Base-by-base conservation (phyloP, 495 filamentous ascomycete genomes). In the Neurospora sp. region DNA sequence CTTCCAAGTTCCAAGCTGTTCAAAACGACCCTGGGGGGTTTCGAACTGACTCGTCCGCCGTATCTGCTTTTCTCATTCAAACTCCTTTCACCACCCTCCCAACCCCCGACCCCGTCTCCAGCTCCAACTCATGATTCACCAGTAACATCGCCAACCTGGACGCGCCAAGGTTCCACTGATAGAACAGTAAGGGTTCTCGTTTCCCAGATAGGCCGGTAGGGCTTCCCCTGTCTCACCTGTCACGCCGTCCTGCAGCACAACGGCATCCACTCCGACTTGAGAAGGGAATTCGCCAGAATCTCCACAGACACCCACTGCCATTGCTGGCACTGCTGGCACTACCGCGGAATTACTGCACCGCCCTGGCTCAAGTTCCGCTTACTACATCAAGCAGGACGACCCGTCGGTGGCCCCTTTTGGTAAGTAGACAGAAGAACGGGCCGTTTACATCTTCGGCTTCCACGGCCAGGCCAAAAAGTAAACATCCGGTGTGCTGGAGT, bases 391-490 rank as follows among this genome's bases (percentile, higher is more conserved):
- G 20, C n/a, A 11, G 20, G 46, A 53, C 53, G 14, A 66, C 12
- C 53, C 53, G 53, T 35, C 14, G 27, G 53, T 66, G 53, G 14
- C 53, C 27, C 53, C 27, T 35, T 61, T 66, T 18, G 53, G 2
- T 7, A 37, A 66, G 53, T 18, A 8, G 12, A 9, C 53, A 66
- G 53, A 35, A 35, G 53, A 66, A 66, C 53, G 53, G 53, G 12
- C 53, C 53, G 53, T 37, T 71, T 61, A 35, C 44, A 53, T 68
- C 18, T 42, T 72, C 69, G 75, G 73, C 68, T 68, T 66, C 46
- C 11, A 69, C 40, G 70, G 73, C n/a, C 35, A 35, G 70, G 73
- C n/a, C 40, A 35, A 42, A 71, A 76, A 18, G 69, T n/a, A 37
- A 74, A 42, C 73, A 76, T 69, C 27, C 53, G 27, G 53, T 37